Evolutionary conservation across 2,329 filamentous ascomycete genomes (phyloP), one percentile per base, ranked within the genome.

Genomic region (Macrophomina phaseolina): DNA sequence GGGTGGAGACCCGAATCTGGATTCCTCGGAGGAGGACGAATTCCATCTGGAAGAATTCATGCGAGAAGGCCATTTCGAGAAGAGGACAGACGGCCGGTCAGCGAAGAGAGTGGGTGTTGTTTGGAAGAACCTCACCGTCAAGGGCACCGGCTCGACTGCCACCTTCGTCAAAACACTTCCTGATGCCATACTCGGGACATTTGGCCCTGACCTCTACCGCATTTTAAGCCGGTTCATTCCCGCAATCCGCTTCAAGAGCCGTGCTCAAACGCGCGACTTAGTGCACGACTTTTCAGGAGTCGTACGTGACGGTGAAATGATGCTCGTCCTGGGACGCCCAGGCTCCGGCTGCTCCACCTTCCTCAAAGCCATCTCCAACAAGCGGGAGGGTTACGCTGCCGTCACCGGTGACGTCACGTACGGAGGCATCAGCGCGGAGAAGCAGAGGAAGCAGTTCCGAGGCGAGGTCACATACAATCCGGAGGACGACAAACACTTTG

Each of bases 391-490:
- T 0, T 94, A 87, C 74, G 89, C 88, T 1, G 83, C 80, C 2
- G 89, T 94, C 5, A 82, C 86, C 4, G 91, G 91, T 28, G 86
- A 91, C 1, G 86, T 94, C 4, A 85, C 83, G 2, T 94, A 94
- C 71, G 90, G 90, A 48, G 90, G 90, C 14, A 89, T 93, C 16
- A 79, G 89, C 1, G 89, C 91, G 0, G 81, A 86, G 34, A 87
- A 90, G 71, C 89, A 92, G 73, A 83, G 86, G 72, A 88, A 89
- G 73, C 82, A 85, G 69, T 93, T 90, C 76, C 84, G 90, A 53
- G 91, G 91, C 42, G 91, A 94, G 75, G 90, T 92, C 73, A 90
- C 89, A 71, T 94, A 93, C 76, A 93, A 92, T 71, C 87, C 86
- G 16, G 91, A 94, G 75, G 91, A 93, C 70, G 91, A 93, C 72